Conservation (phyloP, 331 rosid species). For the Pyracantha coccinea region DNA sequence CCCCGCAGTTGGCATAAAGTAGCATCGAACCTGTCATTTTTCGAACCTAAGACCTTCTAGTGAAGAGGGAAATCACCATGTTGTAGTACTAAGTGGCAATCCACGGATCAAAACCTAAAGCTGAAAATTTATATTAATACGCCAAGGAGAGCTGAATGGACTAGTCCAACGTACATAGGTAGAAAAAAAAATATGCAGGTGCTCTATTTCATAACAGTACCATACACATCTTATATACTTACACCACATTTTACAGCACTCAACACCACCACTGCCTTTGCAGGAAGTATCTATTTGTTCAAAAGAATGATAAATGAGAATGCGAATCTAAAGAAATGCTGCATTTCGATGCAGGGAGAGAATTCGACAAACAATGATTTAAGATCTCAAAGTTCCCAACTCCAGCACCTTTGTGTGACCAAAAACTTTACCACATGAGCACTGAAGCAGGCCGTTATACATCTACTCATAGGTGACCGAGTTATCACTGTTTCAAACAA, state of each 20-base stretch:
- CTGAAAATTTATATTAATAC: background rate
- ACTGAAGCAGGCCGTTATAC: conserved; percentile 58
- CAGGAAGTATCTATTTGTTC: background rate
- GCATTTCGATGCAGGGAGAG: no score
- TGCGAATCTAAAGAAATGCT: background rate
- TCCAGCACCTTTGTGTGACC: conserved; percentile 31
- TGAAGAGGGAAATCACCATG: background rate
- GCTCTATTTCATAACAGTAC: background rate
- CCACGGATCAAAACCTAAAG: no score
- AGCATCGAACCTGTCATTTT: no score
- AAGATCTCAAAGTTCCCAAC: conserved; percentile 12
- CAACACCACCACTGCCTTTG: background rate
- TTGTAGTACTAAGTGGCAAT: no score
- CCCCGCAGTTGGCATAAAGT: no score
- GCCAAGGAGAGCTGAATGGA: no score
- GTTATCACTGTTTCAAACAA: conserved; percentile 58
- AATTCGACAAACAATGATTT: background rate
- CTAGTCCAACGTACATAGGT: no score
- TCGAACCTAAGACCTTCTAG: no score
- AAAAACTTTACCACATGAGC: conserved; percentile 56
- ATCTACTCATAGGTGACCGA: conserved; percentile 50
- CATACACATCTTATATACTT: background rate
- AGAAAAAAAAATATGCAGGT: background rate
- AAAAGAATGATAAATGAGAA: background rate
- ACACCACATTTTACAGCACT: background rate